Conservation (phyloP, 768 basidiomycete genomes). For the Mycena capillaripes region DNA sequence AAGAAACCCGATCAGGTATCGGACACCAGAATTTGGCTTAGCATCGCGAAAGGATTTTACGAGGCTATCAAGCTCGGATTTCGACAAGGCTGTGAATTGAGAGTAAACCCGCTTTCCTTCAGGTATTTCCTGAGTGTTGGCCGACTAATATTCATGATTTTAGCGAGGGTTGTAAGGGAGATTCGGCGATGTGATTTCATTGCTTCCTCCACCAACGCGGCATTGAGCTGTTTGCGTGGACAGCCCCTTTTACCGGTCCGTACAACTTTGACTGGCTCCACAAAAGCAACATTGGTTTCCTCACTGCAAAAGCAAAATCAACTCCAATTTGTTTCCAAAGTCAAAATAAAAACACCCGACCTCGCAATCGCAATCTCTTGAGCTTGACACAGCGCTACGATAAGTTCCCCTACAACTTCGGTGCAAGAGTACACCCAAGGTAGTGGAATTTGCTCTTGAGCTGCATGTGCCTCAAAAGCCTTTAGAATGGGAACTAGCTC, state of each 20-base stretch:
- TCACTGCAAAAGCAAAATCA: no score
- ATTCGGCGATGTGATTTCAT: not conserved
- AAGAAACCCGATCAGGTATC: constrained; percentile 43
- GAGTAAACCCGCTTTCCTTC: not conserved
- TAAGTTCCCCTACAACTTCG: not conserved
- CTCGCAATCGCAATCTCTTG: not conserved
- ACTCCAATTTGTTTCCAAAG: no score
- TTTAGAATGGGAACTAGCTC: not conserved
- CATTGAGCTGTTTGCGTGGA: not conserved
- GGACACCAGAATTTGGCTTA: constrained; percentile 36
- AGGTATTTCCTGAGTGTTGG: not conserved
- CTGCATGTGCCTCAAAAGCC: not conserved
- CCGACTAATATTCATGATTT: not conserved
- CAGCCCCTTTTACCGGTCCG: constrained; percentile 9
- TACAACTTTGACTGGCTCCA: not conserved
- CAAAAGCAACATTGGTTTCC: not conserved
- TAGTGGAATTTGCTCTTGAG: not conserved
- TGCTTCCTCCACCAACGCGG: not conserved
- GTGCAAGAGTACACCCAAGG: not conserved
- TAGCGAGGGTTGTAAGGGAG: not conserved
- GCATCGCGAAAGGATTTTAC: not conserved
- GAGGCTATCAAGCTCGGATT: not conserved
- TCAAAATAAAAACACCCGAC: no score
- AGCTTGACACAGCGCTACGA: not conserved
- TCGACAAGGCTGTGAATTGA: not conserved